Evolutionary conservation across 2,329 filamentous ascomycete genomes (phyloP).

Genomic region (Cladosporium sp.): DNA sequence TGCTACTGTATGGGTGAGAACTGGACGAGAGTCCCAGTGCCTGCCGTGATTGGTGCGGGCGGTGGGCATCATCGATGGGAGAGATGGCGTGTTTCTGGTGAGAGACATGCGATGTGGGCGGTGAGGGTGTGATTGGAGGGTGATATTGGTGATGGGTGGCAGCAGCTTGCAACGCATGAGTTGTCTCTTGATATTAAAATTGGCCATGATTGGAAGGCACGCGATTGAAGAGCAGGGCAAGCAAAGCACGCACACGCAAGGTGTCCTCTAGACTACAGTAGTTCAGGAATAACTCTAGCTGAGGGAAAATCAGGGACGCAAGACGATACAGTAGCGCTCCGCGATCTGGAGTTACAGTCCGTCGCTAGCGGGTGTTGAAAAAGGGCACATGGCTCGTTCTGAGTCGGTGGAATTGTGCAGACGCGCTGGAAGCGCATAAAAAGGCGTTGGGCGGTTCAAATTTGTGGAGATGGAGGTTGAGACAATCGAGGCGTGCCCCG

Average conservation of each 20-base stretch:
- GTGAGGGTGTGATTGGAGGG: constrained; percentile 7
- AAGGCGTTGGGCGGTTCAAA: constrained; percentile 18
- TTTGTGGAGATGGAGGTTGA: constrained; percentile 18
- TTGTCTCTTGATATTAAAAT: neutral
- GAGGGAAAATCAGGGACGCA: neutral
- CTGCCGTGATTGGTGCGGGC: neutral
- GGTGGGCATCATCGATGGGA: neutral
- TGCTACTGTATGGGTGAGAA: neutral
- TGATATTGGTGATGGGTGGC: neutral
- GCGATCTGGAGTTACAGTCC: constrained; percentile 5
- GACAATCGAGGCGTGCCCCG: constrained; percentile 3
- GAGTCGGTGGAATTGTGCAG: constrained; percentile 11
- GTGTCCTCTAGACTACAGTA: neutral
- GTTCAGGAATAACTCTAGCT: neutral
- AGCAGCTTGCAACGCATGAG: constrained; percentile 2
- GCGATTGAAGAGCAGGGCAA: neutral
- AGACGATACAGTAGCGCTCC: neutral
- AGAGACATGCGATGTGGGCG: constrained; percentile 7
- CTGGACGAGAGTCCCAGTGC: neutral
- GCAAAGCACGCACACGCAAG: neutral
- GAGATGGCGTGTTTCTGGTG: constrained; percentile 13
- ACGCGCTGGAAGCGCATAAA: constrained; percentile 16
- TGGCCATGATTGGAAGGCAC: constrained; percentile 2
- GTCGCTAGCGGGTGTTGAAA: constrained; percentile 5
- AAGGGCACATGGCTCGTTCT: neutral